Evolutionary conservation across 495 filamentous ascomycete species (phyloP).

Genomic region (Penicillium macrosclerotiorum): DNA sequence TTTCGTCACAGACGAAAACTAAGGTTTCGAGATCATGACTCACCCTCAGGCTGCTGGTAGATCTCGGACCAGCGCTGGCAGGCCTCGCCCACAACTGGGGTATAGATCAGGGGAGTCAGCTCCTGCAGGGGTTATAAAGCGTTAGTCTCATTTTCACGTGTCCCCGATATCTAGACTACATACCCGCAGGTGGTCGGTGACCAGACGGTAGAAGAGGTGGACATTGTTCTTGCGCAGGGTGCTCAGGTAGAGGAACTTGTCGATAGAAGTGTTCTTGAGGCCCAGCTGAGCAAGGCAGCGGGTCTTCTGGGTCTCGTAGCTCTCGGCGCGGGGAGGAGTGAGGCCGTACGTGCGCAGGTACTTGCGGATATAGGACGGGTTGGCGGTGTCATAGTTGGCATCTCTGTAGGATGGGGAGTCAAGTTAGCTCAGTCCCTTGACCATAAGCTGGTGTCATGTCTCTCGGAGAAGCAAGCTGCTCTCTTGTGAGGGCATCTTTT

Average conservation of each 20-base stretch:
- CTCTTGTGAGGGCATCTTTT: not conserved
- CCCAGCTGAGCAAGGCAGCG: conserved; percentile 75
- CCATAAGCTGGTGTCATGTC: too few species aligned
- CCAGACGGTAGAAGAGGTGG: conserved; percentile 91
- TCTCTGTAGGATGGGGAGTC: conserved; percentile 24
- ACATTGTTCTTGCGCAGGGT: conserved; percentile 83
- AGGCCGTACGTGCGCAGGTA: conserved; percentile 70
- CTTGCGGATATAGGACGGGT: conserved; percentile 62
- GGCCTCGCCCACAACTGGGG: conserved; percentile 94
- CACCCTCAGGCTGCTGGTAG: conserved; percentile 91
- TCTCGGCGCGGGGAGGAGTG: conserved; percentile 68
- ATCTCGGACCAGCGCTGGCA: conserved; percentile 94
- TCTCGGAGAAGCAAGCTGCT: not conserved
- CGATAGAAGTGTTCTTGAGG: conserved; percentile 73
- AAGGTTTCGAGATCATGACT: conserved; percentile 17
- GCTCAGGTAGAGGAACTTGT: conserved; percentile 93
- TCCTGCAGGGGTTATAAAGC: conserved; percentile 47
- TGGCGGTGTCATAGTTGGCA: conserved; percentile 59
- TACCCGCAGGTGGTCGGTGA: conserved; percentile 84
- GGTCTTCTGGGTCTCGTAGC: conserved; percentile 64
- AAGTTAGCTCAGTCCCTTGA: not conserved
- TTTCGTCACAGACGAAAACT: conserved; percentile 15
- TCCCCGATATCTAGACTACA: conserved; percentile 9
- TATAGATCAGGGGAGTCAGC: conserved; percentile 94
- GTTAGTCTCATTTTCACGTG: conserved; percentile 3